Base-by-base conservation (phyloP, 768 basidiomycete genomes). In the Agaricus bisporus region DNA sequence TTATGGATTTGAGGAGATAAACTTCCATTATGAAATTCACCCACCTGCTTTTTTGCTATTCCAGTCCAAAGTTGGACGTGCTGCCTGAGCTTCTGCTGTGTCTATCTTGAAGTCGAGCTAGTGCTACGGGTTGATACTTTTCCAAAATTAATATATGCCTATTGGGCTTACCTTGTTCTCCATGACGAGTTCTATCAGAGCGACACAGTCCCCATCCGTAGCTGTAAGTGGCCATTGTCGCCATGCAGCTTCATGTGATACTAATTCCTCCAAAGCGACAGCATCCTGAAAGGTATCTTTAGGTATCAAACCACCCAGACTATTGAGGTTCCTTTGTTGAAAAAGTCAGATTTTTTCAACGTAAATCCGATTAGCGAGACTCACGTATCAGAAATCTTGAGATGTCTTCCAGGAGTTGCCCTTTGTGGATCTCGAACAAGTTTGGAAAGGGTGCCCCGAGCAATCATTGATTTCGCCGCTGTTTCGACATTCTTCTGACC, bases 21-120 rank as follows among this genome's bases (percentile, higher is more conserved):
- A 22, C 32, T 18, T 35, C 20, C 32, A 20, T 20, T 14, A 18
- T 8, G 5, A 20, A 32, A 20, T 36, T 28, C 7, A 64, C 74
- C 51, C 57, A 88, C 91, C 89, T 58, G 87, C 86, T 75, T 91
- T 90, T 71, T 91, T 91, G 67, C 90, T 95, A 59, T 91, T 91
- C 81, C 86, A 91, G 61, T 91, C 88, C 35, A 88, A 70, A 10
- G 66, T 70, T 22, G 72, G 64, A 6, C 85, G 78, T 37, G 82
- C 77, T 5, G 73, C 69, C 57, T 77, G 81, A 11, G 85, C 72
- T 48, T 79, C 75, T 10, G 78, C 71, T 1, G 83, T 80, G 60
- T 95, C 89, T 29, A 94, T 68, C 32, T 73, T 74, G 59, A 94
- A 85, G 44, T 87, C 81, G 20, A 90, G 77, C 91, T 92, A 11